phyloP scores from a whole-genome alignment of 192 early-diverging fungal species.

The Coemansia reversa region DNA sequence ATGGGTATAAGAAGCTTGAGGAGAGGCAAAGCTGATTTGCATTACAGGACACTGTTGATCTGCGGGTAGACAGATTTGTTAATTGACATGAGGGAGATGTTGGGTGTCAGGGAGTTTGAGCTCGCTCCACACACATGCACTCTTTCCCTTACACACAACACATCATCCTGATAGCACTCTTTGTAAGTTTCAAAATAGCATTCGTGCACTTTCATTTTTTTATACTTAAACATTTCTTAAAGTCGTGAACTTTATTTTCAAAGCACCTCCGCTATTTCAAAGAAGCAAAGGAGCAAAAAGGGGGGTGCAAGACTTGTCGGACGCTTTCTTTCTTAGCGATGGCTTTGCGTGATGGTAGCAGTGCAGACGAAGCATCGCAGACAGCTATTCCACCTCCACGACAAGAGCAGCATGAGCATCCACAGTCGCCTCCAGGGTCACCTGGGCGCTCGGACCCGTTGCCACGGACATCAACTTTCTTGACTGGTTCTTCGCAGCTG shows the following conservation, averaged over 20 bases:
- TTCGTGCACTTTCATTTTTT: neutral
- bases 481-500: conserved; percentile 34
- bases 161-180: conserved; percentile 1
- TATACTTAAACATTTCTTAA: neutral
- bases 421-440: neutral
- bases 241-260: neutral
- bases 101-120: neutral
- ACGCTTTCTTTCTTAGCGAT: neutral
- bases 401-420: conserved; percentile 6
- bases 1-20: neutral
- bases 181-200: conserved; percentile 8
- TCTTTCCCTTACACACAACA: neutral
- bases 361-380: neutral
- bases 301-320: neutral
- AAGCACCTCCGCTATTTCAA: neutral
- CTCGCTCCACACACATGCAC: neutral
- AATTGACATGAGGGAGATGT: neutral
- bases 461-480: conserved; percentile 5
- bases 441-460: neutral
- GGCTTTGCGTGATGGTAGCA: neutral
- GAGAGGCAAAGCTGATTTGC: neutral
- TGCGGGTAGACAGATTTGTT: neutral
- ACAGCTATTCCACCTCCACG: neutral
- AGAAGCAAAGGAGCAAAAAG: neutral
- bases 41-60: neutral